Percentiles rank a stretch among this genome's conserved stretches.
Evolutionary conservation across 805 yeast genomes (phyloP).

Genomic region (Lachancea meyersii): DNA sequence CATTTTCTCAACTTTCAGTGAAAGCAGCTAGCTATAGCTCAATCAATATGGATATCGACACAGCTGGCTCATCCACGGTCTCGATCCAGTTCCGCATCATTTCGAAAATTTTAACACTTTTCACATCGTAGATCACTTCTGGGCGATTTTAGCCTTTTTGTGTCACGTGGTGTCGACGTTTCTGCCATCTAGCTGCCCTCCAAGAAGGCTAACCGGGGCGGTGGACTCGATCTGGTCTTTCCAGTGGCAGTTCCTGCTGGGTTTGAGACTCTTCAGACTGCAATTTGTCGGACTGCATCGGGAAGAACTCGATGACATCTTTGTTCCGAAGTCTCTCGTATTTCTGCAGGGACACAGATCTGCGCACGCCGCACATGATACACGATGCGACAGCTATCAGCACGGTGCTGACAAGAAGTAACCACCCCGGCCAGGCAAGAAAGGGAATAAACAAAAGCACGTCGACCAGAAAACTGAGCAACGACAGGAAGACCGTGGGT

Average conservation of each 20-base stretch:
- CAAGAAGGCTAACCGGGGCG: background rate
- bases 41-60: no score
- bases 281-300: constrained; percentile 2
- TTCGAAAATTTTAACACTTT: background rate
- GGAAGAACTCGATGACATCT: constrained; percentile 5
- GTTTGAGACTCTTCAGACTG: background rate
- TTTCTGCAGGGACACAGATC: constrained; percentile 42
- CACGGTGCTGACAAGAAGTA: constrained; percentile 62
- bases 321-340: constrained; percentile 6
- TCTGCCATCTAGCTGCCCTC: background rate
- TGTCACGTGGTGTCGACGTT: background rate
- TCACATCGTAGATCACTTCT: background rate
- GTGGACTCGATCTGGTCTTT: background rate
- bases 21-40: no score
- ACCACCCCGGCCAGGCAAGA: constrained; percentile 82
- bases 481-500: constrained; percentile 60
- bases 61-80: no score
- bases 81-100: background rate
- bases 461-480: constrained; percentile 77
- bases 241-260: background rate
- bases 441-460: constrained; percentile 70
- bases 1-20: background rate
- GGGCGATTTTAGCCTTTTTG: no score
- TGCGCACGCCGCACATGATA: constrained; percentile 62
- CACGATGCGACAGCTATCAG: constrained; percentile 59